Base-by-base conservation (phyloP, 1,284 basidiomycete species). In the Boletus semigastroideus region DNA sequence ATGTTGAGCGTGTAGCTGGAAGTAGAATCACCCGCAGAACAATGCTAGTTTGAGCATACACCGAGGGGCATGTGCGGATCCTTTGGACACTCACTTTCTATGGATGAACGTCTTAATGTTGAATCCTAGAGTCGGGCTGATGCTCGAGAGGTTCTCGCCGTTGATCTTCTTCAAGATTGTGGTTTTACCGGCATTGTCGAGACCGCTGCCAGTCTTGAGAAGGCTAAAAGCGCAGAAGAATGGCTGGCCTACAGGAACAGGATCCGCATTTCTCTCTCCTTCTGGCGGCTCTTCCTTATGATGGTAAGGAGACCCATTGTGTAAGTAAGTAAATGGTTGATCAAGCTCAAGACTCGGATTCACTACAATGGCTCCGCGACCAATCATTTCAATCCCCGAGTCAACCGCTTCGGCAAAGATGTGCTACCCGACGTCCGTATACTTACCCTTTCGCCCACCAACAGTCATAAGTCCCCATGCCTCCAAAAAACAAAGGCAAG, bases 151-250 rank as follows among this genome's bases (percentile, higher is more conserved):
- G 67, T 96, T 90, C 72, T 98, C 94, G 25, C 85, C 87, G 57
- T 92, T 94, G 54, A 99, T 79, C 69, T 91, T 92, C 76, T 98
- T 98, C 55, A 99, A 72, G 59, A 99, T 98, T 1, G 96, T 99
- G 4, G 97, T 98, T 77, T 99, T 99, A 47, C 97, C 97, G 1
- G 95, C 95, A 69, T 99, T 99, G 72, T 99, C 97, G 14, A 99
- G 83, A n/a, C 97, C 96, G 45, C 94, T 97, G 68, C 46, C 43
- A 34, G 39, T 34, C 48, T 52, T 59, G 56, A 57, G 52, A 54
- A 60, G 56, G 44, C 20, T 46, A 42, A 47, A 53, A 19, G 37
- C 33, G 19, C 28, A 52, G 37, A 44, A 52, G 50, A 27, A 45
- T 37, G 50, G 37, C 46, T 17, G 43, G 43, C 86, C 59, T 68